These are phyloP conservation scores for Irpex rosettiformis DNA, from an alignment of 1,284 basidiomycete genomes.

Conservation along the genomic window DNA sequence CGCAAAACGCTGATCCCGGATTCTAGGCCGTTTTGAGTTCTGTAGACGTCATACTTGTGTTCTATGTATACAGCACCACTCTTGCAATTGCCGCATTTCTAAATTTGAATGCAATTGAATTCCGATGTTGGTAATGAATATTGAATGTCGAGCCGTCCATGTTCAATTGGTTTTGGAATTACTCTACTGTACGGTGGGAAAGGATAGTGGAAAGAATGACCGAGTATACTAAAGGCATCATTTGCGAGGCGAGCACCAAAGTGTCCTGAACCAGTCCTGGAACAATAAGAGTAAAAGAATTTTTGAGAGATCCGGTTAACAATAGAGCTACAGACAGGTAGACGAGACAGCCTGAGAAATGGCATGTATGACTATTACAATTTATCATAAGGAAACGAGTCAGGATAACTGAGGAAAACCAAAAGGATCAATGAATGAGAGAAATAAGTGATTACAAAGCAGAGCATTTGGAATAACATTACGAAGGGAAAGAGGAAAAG, in stretches of 20 bases:
- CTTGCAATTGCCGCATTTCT: not conserved
- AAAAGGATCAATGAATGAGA: not conserved
- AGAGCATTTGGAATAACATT: not conserved
- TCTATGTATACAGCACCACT: not conserved
- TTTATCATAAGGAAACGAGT: not conserved
- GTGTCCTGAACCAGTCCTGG: not conserved
- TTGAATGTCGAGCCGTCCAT: not conserved
- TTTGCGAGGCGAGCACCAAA: not conserved
- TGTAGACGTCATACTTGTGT: too few species aligned
- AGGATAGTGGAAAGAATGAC: not conserved
- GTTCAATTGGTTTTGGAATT: not conserved
- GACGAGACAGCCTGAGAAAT: slow-evolving; percentile 2
- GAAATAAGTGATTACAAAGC: not conserved
- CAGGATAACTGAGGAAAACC: not conserved
- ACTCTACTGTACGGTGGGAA: not conserved
- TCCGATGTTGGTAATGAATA: not conserved
- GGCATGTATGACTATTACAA: not conserved
- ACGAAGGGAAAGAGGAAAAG: not conserved
- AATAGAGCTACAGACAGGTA: slow-evolving; percentile 8
- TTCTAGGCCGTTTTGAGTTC: too few species aligned
- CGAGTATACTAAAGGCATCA: not conserved
- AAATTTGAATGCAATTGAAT: too few species aligned
- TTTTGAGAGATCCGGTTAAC: slow-evolving; percentile 2
- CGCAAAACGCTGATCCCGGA: too few species aligned
- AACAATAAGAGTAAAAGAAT: not conserved